phyloP scores from a whole-genome alignment of 225 moss, liverwort and hornwort genomes.

The Pseudisothecium myosuroides region DNA sequence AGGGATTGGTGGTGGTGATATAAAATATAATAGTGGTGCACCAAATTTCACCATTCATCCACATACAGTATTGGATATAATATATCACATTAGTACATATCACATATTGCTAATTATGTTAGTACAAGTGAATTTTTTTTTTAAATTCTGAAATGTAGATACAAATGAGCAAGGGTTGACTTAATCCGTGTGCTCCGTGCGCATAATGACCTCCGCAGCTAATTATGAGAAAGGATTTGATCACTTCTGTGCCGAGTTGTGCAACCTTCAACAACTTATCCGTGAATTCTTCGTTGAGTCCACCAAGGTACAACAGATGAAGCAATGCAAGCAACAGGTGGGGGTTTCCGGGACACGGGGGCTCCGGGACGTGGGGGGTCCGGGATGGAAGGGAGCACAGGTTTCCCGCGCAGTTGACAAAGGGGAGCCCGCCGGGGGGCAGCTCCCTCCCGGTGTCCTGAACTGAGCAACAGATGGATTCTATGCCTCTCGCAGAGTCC shows the following conservation, averaged over 20 bases:
- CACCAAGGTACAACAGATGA: background rate
- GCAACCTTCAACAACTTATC: background rate
- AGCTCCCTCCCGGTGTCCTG: background rate
- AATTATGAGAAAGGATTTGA: background rate
- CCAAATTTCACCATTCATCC: too few relatives aligned
- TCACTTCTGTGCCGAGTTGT: background rate
- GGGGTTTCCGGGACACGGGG: too few relatives aligned
- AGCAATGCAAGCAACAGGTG: background rate
- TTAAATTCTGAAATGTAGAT: background rate
- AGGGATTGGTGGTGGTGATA: too few relatives aligned
- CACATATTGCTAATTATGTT: too few relatives aligned
- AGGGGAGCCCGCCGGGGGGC: background rate
- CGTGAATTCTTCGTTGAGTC: background rate
- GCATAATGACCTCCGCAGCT: background rate
- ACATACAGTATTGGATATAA: too few relatives aligned
- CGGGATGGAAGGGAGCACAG: background rate
- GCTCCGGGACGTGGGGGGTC: background rate
- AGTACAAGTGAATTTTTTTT: background rate
- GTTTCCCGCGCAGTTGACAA: conserved; percentile 16
- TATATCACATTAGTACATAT: too few relatives aligned
- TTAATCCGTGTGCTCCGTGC: background rate
- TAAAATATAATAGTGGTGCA: too few relatives aligned
- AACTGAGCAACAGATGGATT: background rate
- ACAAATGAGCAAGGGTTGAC: background rate
- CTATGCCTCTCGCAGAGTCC: background rate